These are phyloP conservation scores for Podosphaera xanthii DNA, from an alignment of 2,329 filamentous ascomycete species.

Conservation along the genomic window DNA sequence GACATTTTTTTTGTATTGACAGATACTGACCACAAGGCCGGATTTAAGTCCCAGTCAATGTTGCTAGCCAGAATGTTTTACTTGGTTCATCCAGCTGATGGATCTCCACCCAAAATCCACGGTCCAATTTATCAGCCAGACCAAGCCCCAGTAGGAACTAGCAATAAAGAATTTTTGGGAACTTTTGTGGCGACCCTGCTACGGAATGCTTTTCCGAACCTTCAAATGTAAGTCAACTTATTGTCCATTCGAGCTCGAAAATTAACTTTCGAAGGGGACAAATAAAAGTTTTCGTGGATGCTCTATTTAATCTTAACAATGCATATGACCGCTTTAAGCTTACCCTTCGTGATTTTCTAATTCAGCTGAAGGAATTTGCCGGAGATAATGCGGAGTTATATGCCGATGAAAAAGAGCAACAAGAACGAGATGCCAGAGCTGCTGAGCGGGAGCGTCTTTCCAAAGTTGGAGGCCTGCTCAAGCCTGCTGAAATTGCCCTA, in stretches of 20 bases:
- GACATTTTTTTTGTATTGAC: constrained; percentile 97
- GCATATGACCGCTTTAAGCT: constrained; percentile 90
- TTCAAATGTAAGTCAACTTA: constrained; percentile 48
- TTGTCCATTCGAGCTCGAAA: neutral
- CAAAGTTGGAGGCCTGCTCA: constrained; percentile 87
- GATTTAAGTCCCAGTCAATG: constrained; percentile 94
- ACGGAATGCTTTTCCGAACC: constrained; percentile 77
- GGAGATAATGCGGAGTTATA: constrained; percentile 90
- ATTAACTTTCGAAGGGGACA: constrained; percentile 31
- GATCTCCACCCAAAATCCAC: constrained; percentile 58
- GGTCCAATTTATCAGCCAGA: constrained; percentile 75
- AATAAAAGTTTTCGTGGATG: constrained; percentile 75
- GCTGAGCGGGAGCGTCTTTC: constrained; percentile 79
- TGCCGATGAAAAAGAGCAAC: constrained; percentile 83
- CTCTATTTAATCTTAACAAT: constrained; percentile 68
- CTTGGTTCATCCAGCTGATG: constrained; percentile 57
- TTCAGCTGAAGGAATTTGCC: constrained; percentile 88
- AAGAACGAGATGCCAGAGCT: constrained; percentile 61
- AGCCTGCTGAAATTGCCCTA: constrained; percentile 86
- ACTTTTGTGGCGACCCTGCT: constrained; percentile 71
- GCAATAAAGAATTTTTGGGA: constrained; percentile 75
- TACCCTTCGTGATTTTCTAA: constrained; percentile 86
- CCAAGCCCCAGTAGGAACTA: constrained; percentile 60
- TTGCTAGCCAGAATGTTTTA: constrained; percentile 89
- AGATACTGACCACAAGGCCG: constrained; percentile 94